Base-by-base conservation (phyloP, 768 basidiomycete species). In the Rhodocollybia butyracea region DNA sequence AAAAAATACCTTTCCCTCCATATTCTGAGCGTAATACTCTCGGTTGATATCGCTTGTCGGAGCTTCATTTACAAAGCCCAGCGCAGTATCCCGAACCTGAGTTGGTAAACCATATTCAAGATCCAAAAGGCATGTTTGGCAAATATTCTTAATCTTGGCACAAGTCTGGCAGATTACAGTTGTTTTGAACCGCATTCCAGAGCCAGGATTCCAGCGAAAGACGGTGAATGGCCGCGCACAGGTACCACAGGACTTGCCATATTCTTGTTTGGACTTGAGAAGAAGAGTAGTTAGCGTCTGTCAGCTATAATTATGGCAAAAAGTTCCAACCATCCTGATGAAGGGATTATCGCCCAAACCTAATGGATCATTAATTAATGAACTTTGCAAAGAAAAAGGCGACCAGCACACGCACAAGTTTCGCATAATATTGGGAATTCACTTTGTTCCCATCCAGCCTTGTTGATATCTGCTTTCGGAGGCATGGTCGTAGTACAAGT, bases 141-240 rank as follows among this genome's bases (percentile, higher is more conserved):
- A 99, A 52, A 97, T 88, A 65, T 94, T 94, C 76, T 91, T 91
- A 61, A 93, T 85, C 74, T 98, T 98, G 46, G 95, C 91, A 63
- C 96, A 98, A 3, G 95, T 96, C 70, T 96, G 95, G 72, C 94
- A 97, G 58, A 98, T 86, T 58, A 97, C 94, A 11, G 97, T 99
- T 57, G 93, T 90, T 78, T 98, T 98, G 84, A 83, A 98, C 27
- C 96, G 86, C 68, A 86, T 88, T 39, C 94, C 96, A 3, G 86
- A 75, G 42, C 97, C 97, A 2, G 97, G 95, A 66, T 98, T 96
- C 97, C 97, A 99, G 38, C 94, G 89, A 74, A 99, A 99, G 62
- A 98, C 89, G 46, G 92, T 96, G 73, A 95, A 96, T 2, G 93
- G 97, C 22, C 97, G 83, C 2, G 94, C 94, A 67, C 97, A 99